Evolutionary conservation across 2,329 filamentous ascomycete species (phyloP), one percentile per base, ranked within the genome.

Genomic region (Aspergillus terreus): DNA sequence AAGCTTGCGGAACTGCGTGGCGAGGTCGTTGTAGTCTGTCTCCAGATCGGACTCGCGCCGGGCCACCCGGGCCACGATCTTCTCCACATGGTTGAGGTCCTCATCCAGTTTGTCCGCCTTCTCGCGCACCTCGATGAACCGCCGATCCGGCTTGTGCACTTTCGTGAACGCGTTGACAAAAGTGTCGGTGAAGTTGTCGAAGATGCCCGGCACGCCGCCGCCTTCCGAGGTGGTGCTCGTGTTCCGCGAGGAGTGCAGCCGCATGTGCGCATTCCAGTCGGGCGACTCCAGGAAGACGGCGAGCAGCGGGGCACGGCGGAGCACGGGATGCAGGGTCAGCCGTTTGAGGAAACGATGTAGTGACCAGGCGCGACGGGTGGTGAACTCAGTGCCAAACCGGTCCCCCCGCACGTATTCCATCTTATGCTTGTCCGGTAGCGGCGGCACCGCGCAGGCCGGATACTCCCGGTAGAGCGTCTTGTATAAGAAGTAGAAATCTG

Each of bases 351-450:
- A 99, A 47, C 94, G 88, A 72, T 95, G 87, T 47, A 99, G 80
- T 3, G 92, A 96, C 77, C 92, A 88, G 46, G 90, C 91, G 60
- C 94, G 85, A 32, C 94, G 86, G 43, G 84, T 80, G 32, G 91
- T 99, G 70, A 99, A 99, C 73, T 97, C 94, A 46, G 86, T 75
- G 7, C 92, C 91, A 72, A 99, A 99, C 57, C 94, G 87, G 76
- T 97, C 92, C 61, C 94, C 94, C 33, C 92, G 88, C 47, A 97
- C 94, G 68, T 97, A 97, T 67, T 96, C 91, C 89, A 99, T 96
- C 74, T 95, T 95, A 78, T 97, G 92, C 79, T 97, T 99, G 75
- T 97, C 94, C 48, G 94, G 94, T 49, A 99, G 79, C 44, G 94
- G 94, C 27, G 94, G 94, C 3, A 99, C 90, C 44, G 94, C 94